Base-by-base conservation (phyloP, 2,329 filamentous ascomycete genomes). In the Curvularia sp. region DNA sequence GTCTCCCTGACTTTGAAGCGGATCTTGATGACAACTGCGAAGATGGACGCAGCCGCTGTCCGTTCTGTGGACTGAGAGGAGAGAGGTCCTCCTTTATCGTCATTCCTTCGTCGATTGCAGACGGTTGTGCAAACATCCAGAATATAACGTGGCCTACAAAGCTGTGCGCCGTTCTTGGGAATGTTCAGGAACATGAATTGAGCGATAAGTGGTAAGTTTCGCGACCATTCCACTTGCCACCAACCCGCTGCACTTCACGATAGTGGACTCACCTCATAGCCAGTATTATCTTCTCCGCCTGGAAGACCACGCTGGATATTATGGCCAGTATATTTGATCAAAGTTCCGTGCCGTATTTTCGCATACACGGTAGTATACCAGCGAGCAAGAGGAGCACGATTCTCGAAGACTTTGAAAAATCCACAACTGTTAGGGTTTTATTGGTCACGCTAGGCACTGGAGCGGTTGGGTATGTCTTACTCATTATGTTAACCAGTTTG, bases 391-490 rank as follows among this genome's bases (percentile, higher is more conserved):
- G 76, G 75, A 22, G 82, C 33, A 61, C 57, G 0, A 78, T 77
- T 0, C 70, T 85, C 0, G 64, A 78, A 0, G 60, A 0, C 84
- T 85, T 46, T 67, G 69, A 0, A 61, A 60, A 0, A 61, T 70
- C 0, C 53, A 58, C 0, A 58, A 68, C 0, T 1, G 54, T 71
- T 0, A 72, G 67, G 0, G 77, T 85, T 0, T 71, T 86, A 0
- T 77, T 86, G 15, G 85, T 86, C 82, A 85, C 81, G 0, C 82
- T 79, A 0, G 83, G 83, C 0, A 84, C 82, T 0, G 83, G 83
- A 0, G 83, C 82, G 0, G 79, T 82, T 30, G 83, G 83, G 82
- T 82, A 65, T 49, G 74, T 57, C 5, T 46, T 31, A 9, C 3
- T 6, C 4, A 3, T 9, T 12, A 1, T 12, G 9, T 12, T 6